Percentiles rank a stretch among this genome's conserved stretches.
phyloP scores from a whole-genome alignment of 2,329 filamentous ascomycete species.

The Xylariales sp. region DNA sequence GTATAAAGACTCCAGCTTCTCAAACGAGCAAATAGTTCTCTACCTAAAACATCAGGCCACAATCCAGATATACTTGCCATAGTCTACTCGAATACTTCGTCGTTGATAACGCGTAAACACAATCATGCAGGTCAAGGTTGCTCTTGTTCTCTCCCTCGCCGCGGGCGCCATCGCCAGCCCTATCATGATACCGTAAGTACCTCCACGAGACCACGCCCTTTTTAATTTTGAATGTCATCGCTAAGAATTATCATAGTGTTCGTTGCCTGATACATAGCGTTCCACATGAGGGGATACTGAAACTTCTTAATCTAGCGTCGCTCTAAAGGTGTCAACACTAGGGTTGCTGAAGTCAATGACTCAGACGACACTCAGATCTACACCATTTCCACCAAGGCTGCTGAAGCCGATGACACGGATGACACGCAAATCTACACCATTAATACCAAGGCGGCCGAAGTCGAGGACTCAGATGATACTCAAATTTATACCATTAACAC shows the following conservation, averaged over 20 bases:
- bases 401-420: not conserved
- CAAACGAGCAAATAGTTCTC: not conserved
- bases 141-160: constrained; percentile 1
- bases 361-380: constrained; percentile 6
- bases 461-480: not conserved
- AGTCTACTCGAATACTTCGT: not conserved
- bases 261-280: not conserved
- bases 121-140: constrained; percentile 18
- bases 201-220: not conserved
- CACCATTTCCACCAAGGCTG: constrained; percentile 5
- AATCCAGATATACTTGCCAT: not conserved
- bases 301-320: not conserved
- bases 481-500: constrained; percentile 1
- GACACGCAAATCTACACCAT: constrained; percentile 2
- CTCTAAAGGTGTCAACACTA: not conserved
- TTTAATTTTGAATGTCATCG: not conserved
- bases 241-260: constrained; percentile 2
- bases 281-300: not conserved
- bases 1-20: constrained; percentile 8
- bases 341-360: not conserved
- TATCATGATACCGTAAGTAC: constrained; percentile 5
- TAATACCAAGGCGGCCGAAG: not conserved
- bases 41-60: not conserved
- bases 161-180: constrained; percentile 12
- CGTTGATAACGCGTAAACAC: not conserved